These are phyloP conservation scores for Torrubiella hemipterigena DNA, from an alignment of 2,329 filamentous ascomycete species.

Conservation along the genomic window DNA sequence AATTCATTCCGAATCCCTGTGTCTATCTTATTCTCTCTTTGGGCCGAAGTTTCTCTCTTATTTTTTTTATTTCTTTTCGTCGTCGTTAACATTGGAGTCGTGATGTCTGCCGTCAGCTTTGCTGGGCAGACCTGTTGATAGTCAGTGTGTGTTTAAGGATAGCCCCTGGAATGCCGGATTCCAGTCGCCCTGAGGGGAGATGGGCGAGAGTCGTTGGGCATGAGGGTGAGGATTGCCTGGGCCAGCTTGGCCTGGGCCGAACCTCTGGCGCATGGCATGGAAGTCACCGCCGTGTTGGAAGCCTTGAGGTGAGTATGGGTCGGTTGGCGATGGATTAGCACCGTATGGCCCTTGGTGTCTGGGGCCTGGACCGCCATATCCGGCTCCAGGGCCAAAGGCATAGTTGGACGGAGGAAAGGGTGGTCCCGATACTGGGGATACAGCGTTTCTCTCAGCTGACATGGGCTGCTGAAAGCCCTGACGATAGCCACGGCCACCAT, in stretches of 20 bases:
- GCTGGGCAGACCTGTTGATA: too few species aligned
- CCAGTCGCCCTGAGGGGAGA: conserved; percentile 46
- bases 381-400: conserved; percentile 18
- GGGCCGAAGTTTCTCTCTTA: too few species aligned
- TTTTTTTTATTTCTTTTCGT: too few species aligned
- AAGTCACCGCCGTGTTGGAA: conserved; percentile 29
- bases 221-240: conserved; percentile 20
- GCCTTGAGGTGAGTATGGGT: conserved; percentile 17
- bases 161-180: conserved; percentile 54
- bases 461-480: conserved; percentile 29
- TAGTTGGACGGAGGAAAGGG: conserved; percentile 20
- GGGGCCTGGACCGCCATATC: conserved; percentile 20
- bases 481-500: conserved; percentile 25
- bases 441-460: conserved; percentile 27
- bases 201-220: conserved; percentile 25
- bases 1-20: too few species aligned
- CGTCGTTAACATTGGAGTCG: too few species aligned
- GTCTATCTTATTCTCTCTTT: too few species aligned
- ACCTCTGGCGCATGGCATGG: conserved; percentile 33
- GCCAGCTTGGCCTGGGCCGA: conserved; percentile 26
- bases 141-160: conserved; percentile 54
- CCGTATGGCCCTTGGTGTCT: conserved; percentile 15
- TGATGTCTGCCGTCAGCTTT: conserved; percentile 1
- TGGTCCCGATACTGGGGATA: conserved; percentile 25
- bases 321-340: conserved; percentile 13